These are phyloP conservation scores for Rhynchospora breviuscula DNA, from an alignment of 176 grass and related monocot genomes.

Conservation along the genomic window DNA sequence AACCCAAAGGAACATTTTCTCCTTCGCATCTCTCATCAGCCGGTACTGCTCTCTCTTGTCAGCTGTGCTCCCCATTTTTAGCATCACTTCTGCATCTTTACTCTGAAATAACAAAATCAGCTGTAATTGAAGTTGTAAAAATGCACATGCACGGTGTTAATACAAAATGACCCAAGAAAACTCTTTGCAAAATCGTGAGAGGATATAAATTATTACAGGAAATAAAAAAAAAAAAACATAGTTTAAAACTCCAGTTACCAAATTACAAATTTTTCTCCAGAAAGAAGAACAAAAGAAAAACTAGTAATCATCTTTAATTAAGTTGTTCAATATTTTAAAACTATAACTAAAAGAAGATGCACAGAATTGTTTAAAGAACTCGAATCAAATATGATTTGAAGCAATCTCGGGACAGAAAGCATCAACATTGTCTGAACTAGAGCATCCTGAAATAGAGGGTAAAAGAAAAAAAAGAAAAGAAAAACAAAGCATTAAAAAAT, in stretches of 20 bases:
- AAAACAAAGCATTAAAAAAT: neutral
- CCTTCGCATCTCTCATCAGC: conserved; percentile 26
- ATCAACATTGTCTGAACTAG: neutral
- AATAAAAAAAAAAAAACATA: neutral
- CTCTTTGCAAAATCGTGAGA: neutral
- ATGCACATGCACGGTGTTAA: neutral
- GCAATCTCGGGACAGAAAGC: neutral
- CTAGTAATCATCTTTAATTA: neutral
- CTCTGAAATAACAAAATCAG: no score
- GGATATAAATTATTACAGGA: neutral
- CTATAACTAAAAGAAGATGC: neutral
- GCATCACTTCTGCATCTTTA: neutral
- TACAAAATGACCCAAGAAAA: neutral
- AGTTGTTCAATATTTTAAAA: neutral
- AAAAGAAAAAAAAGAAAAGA: neutral
- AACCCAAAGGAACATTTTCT: conserved; percentile 70
- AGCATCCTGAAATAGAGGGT: conserved; percentile 10
- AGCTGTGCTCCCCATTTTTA: neutral
- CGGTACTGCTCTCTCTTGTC: conserved; percentile 25
- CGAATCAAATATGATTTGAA: neutral
- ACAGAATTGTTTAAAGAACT: neutral
- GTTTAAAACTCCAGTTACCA: neutral
- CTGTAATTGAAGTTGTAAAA: neutral
- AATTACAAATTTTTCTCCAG: neutral
- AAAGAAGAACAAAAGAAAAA: neutral